Evolutionary conservation across 169 alveolate genomes (phyloP).

Genomic region (Eimeria sp.): DNA sequence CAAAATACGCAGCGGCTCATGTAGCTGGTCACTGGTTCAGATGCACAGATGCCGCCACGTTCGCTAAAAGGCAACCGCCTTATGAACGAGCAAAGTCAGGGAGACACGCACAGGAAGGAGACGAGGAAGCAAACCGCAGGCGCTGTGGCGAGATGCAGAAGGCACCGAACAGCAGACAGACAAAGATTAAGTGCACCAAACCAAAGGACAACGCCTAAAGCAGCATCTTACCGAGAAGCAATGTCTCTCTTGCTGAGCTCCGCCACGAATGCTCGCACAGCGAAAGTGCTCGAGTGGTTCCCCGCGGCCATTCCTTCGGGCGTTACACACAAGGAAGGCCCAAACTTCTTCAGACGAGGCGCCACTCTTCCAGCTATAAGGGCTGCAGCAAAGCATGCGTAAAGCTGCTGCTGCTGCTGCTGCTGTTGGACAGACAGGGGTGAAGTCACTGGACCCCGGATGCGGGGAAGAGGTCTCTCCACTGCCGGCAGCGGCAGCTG

Average conservation of each 20-base stretch:
- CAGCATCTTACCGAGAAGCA: conserved; percentile 33
- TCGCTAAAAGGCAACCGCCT: not conserved
- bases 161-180: not conserved
- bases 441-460: not conserved
- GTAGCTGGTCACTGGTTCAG: not conserved
- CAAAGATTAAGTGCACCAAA: not conserved
- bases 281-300: conserved; percentile 26
- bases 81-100: not conserved
- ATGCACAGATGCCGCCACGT: not conserved
- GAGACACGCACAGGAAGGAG: not conserved
- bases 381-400: conserved; percentile 57
- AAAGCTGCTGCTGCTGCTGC: conserved; percentile 58
- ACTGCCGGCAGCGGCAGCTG: conserved; percentile 75
- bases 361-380: conserved; percentile 35
- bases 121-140: not conserved
- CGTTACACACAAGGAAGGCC: conserved; percentile 14
- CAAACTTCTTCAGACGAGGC: conserved; percentile 35
- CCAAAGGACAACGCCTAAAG: not conserved
- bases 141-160: not conserved
- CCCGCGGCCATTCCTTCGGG: conserved; percentile 68
- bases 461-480: conserved; percentile 61
- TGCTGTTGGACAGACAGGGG: conserved; percentile 15
- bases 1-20: not conserved
- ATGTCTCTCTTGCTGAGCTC: conserved; percentile 45
- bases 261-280: conserved; percentile 64